Percentiles rank a stretch among this genome's conserved stretches.
These are phyloP conservation scores for Paramecium tetraurelia DNA, from an alignment of 73 alveolate genomes.

Conservation along the genomic window DNA sequence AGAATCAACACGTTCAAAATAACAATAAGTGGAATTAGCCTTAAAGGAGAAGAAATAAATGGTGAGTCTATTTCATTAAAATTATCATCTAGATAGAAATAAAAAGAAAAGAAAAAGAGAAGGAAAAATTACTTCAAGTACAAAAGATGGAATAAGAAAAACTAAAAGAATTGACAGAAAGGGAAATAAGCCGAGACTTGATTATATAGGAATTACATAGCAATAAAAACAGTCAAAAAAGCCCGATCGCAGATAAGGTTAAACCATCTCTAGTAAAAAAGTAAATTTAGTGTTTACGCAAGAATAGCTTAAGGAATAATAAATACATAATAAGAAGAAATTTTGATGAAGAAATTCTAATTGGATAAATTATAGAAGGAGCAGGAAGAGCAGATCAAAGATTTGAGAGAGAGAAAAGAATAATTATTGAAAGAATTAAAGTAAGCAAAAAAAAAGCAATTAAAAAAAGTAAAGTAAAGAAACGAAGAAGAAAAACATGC, in stretches of 20 bases:
- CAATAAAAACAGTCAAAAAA: background rate
- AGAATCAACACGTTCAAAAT: background rate
- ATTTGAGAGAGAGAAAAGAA: background rate
- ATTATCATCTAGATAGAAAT: background rate
- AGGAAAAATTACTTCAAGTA: background rate
- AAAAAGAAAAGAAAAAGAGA: background rate
- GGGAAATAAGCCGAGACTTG: background rate
- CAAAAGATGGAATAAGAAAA: background rate
- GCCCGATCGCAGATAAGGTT: background rate
- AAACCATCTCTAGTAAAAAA: background rate
- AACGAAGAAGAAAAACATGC: background rate
- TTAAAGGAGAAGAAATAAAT: background rate
- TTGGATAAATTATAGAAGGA: background rate
- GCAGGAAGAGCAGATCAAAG: background rate
- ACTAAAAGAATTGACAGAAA: background rate
- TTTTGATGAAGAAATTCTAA: background rate
- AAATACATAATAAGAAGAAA: background rate
- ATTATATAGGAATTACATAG: background rate
- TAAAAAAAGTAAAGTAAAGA: background rate
- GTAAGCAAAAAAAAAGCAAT: background rate
- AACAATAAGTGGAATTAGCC: background rate
- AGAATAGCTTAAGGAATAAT: constrained; percentile 19
- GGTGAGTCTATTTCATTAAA: background rate
- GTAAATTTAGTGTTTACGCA: background rate
- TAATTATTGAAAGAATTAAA: background rate